phyloP scores from a whole-genome alignment of 352 stramenopile genomes.

The Phytophthora uliginosa region DNA sequence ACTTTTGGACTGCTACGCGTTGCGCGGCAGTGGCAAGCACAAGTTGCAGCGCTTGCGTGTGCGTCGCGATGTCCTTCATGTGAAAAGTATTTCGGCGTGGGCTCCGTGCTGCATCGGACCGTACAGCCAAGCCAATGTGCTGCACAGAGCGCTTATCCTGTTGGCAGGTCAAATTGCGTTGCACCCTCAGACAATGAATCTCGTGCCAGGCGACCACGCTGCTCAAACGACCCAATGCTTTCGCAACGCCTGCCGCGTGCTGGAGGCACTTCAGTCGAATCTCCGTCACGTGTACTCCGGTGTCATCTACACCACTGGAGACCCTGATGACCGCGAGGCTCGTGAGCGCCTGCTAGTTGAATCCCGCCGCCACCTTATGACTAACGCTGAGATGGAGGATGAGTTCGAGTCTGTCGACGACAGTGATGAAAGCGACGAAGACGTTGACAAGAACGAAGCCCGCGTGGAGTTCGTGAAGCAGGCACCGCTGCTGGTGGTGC shows the following conservation, averaged over 20 bases:
- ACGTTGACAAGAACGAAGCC: slow-evolving; percentile 73
- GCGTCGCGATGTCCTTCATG: slow-evolving; percentile 93
- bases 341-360: slow-evolving; percentile 31
- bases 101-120: slow-evolving; percentile 99
- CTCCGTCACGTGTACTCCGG: slow-evolving; percentile 75
- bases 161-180: slow-evolving; percentile 98
- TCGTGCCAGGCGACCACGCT: slow-evolving; percentile 64
- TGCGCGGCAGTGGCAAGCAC: slow-evolving; percentile 74
- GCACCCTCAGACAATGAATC: slow-evolving; percentile 94
- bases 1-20: slow-evolving; percentile 93
- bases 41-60: slow-evolving; percentile 71
- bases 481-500: slow-evolving; percentile 68
- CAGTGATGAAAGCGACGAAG: slow-evolving; percentile 82
- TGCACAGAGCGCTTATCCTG: slow-evolving; percentile 93
- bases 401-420: slow-evolving; percentile 65
- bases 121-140: slow-evolving; percentile 98
- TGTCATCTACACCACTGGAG: slow-evolving; percentile 69
- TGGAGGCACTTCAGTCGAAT: slow-evolving; percentile 86
- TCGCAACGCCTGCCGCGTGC: slow-evolving; percentile 68
- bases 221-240: slow-evolving; percentile 67
- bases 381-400: slow-evolving; percentile 64
- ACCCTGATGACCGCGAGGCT: slow-evolving; percentile 42
- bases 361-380: slow-evolving; percentile 32
- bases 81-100: slow-evolving; percentile 98
- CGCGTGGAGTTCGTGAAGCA: slow-evolving; percentile 54